These are phyloP conservation scores for Monosporascus sp. DNA, from an alignment of 2,329 filamentous ascomycete genomes.

Conservation along the genomic window DNA sequence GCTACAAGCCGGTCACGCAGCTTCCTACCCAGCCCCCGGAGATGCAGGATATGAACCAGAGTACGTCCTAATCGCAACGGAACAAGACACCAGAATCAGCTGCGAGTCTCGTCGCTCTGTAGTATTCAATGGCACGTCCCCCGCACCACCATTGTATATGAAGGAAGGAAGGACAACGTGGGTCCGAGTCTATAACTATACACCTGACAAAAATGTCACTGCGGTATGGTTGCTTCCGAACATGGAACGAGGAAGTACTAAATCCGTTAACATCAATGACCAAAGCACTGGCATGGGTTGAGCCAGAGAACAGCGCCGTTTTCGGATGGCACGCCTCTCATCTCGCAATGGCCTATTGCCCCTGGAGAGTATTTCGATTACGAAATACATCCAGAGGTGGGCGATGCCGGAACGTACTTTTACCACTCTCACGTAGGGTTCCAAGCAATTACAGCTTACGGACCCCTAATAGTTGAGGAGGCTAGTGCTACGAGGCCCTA, in stretches of 20 bases:
- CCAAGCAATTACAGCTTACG: slow-evolving; percentile 54
- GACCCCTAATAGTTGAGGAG: slow-evolving; percentile 54
- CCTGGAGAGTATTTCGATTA: slow-evolving; percentile 62
- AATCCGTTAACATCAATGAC: not conserved
- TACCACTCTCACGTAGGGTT: slow-evolving; percentile 65
- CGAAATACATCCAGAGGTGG: slow-evolving; percentile 49
- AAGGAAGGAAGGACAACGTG: slow-evolving; percentile 45
- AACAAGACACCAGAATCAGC: slow-evolving; percentile 36
- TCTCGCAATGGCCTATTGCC: slow-evolving; percentile 62
- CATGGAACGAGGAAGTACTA: not conserved
- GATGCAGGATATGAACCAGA: slow-evolving; percentile 16
- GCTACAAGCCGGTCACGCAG: not conserved
- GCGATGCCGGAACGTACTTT: slow-evolving; percentile 60
- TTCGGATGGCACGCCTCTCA: slow-evolving; percentile 57
- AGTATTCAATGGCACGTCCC: slow-evolving; percentile 48
- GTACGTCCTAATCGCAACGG: slow-evolving; percentile 23
- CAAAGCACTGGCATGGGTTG: slow-evolving; percentile 64
- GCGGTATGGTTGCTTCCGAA: slow-evolving; percentile 35
- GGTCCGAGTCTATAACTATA: slow-evolving; percentile 56
- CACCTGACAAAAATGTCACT: slow-evolving; percentile 48
- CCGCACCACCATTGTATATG: slow-evolving; percentile 45
- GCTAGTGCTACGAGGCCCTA: slow-evolving; percentile 36
- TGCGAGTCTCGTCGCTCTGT: slow-evolving; percentile 43
- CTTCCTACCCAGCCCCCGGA: not conserved
- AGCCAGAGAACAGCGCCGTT: slow-evolving; percentile 57